phyloP scores from a whole-genome alignment of 139 green algal genomes.

The Coccomyxa sp. region DNA sequence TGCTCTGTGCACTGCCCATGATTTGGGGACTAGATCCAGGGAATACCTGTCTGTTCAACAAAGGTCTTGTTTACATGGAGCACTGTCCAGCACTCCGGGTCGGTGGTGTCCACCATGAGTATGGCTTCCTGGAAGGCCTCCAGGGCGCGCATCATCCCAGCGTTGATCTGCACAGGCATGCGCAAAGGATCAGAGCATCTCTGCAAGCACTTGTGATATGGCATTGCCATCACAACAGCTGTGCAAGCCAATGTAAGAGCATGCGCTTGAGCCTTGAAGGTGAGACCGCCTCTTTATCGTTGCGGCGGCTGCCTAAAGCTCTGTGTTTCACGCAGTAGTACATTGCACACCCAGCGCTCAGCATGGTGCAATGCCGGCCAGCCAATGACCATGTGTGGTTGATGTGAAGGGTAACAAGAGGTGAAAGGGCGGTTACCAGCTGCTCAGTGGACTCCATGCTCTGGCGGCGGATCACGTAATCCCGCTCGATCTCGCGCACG shows the following conservation, averaged over 20 bases:
- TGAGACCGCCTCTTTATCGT: too few relatives aligned
- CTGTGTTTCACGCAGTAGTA: too few relatives aligned
- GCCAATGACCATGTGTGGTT: neutral
- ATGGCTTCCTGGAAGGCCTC: constrained; percentile 72
- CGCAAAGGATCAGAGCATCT: too few relatives aligned
- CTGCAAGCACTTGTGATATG: too few relatives aligned
- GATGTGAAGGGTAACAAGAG: neutral
- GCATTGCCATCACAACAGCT: too few relatives aligned
- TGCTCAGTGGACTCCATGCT: constrained; percentile 9
- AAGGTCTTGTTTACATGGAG: constrained; percentile 55
- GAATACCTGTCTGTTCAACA: constrained; percentile 12
- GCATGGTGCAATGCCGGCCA: too few relatives aligned
- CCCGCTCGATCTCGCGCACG: constrained; percentile 32
- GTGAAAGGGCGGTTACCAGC: neutral
- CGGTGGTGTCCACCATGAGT: constrained; percentile 57
- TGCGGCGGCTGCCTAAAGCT: too few relatives aligned
- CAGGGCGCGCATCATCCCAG: constrained; percentile 45
- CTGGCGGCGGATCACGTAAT: constrained; percentile 28
- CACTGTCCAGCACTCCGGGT: constrained; percentile 46
- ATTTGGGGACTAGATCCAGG: too few relatives aligned
- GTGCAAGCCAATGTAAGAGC: too few relatives aligned
- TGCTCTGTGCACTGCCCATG: too few relatives aligned
- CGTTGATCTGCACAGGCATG: constrained; percentile 9
- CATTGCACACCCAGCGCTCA: too few relatives aligned
- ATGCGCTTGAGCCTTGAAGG: too few relatives aligned